Conservation (phyloP, 371 early-diverging fungal genomes). For the Fennellomyces sp. region DNA sequence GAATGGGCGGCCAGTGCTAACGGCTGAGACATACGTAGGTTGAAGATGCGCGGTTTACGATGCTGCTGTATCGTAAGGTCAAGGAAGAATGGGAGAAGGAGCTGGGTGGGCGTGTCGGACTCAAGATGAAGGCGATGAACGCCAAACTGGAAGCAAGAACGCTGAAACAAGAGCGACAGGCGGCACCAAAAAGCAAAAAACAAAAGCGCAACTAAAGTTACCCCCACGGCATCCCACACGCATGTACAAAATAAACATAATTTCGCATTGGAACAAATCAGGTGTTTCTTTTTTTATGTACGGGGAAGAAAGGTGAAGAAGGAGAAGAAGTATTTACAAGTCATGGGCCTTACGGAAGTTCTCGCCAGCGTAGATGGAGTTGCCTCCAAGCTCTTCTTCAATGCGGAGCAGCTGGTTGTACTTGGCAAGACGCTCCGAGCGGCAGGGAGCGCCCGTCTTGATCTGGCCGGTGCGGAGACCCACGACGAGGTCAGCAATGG, state of each 20-base stretch:
- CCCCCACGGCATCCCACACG: background rate
- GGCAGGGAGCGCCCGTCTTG: slow-evolving; percentile 99
- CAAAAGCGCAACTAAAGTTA: slow-evolving; percentile 9
- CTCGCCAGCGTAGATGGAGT: slow-evolving; percentile 91
- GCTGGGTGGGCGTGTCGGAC: slow-evolving; percentile 30
- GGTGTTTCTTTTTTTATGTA: background rate
- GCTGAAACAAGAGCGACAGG: slow-evolving; percentile 4
- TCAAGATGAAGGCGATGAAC: slow-evolving; percentile 20
- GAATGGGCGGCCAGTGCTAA: background rate
- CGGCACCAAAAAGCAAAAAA: slow-evolving; percentile 6
- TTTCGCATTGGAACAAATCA: background rate
- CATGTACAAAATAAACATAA: slow-evolving; percentile 5
- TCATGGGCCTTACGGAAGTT: slow-evolving; percentile 86
- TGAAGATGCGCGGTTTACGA: slow-evolving; percentile 90
- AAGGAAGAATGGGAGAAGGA: slow-evolving; percentile 83
- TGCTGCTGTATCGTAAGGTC: slow-evolving; percentile 84
- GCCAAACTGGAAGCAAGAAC: slow-evolving; percentile 11
- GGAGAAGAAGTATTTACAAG: slow-evolving; percentile 40
- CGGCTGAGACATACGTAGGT: slow-evolving; percentile 35
- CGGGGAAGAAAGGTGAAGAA: background rate
- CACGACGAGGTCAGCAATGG: slow-evolving; percentile 98
- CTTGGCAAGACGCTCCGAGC: slow-evolving; percentile 97
- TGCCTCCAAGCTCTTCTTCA: slow-evolving; percentile 82
- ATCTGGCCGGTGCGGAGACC: slow-evolving; percentile 98
- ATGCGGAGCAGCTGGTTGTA: slow-evolving; percentile 98